phyloP scores from a whole-genome alignment of 192 early-diverging fungal species.

The Lobosporangium transversale region DNA sequence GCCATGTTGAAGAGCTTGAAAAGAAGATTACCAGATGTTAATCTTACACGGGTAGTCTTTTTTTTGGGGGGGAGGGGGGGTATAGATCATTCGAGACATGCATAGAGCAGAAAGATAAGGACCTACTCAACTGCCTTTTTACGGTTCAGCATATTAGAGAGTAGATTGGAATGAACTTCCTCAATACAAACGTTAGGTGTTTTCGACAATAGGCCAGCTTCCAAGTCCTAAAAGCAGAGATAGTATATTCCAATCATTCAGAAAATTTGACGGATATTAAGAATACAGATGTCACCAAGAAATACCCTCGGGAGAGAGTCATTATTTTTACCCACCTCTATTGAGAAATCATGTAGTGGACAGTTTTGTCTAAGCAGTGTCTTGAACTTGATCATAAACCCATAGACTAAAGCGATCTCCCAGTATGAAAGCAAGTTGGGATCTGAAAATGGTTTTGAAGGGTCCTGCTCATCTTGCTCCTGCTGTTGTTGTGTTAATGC shows the following conservation, averaged over 20 bases:
- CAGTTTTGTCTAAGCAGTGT: constrained; percentile 26
- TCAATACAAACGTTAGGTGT: constrained; percentile 30
- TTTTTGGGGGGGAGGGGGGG: background rate
- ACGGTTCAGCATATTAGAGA: constrained; percentile 50
- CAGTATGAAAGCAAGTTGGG: constrained; percentile 8
- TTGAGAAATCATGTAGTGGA: constrained; percentile 31
- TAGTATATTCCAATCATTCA: background rate
- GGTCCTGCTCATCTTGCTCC: constrained; percentile 6
- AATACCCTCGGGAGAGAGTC: too few species aligned
- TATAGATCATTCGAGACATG: background rate
- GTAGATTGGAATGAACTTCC: constrained; percentile 38
- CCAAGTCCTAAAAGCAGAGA: constrained; percentile 32
- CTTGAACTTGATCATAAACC: constrained; percentile 40
- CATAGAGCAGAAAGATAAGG: background rate
- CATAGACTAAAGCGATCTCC: constrained; percentile 33
- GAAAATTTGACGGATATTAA: constrained; percentile 2
- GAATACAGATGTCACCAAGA: too few species aligned
- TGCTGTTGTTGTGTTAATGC: background rate
- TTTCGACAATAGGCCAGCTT: constrained; percentile 25
- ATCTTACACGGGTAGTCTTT: too few species aligned
- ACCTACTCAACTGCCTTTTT: constrained; percentile 50
- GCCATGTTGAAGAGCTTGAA: constrained; percentile 29
- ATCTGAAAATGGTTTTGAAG: constrained; percentile 5
- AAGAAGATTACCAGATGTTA: too few species aligned
- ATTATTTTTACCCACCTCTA: constrained; percentile 44